A percentile compares a stretch with the other conserved stretches of the same genome.
Conservation (phyloP, 1,139 yeast genomes). For the Debaryomycetaceae sp. region DNA sequence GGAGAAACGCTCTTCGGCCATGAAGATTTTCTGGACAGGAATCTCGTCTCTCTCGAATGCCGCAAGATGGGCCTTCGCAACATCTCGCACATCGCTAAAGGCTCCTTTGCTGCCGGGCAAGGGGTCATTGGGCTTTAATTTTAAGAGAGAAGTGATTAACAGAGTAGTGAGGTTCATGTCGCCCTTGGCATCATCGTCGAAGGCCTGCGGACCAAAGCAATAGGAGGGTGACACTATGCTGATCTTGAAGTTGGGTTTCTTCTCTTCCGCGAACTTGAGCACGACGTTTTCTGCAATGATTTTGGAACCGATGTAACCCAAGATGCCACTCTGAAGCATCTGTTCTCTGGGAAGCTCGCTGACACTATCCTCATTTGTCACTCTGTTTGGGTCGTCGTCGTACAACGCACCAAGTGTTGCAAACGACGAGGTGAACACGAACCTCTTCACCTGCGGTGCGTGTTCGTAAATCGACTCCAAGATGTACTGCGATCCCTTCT, state of each 20-base stretch:
- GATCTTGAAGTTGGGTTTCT: constrained; percentile 33
- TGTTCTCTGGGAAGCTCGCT: constrained; percentile 16
- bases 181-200: constrained; percentile 19
- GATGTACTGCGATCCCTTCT: constrained; percentile 35
- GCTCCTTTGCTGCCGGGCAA: constrained; percentile 19
- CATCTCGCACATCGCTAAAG: constrained; percentile 37
- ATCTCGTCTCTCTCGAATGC: constrained; percentile 25
- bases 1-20: constrained; percentile 12
- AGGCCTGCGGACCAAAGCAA: constrained; percentile 45
- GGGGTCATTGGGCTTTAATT: constrained; percentile 5
- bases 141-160: constrained; percentile 19
- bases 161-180: constrained; percentile 32
- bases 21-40: constrained; percentile 18
- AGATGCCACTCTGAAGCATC: constrained; percentile 20
- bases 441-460: constrained; percentile 25
- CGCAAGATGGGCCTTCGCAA: constrained; percentile 31
- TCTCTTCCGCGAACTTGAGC: constrained; percentile 27
- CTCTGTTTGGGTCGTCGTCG: constrained; percentile 3
- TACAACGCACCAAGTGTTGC: constrained; percentile 12
- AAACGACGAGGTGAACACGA: constrained; percentile 40
- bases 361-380: constrained; percentile 1
- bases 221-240: constrained; percentile 45
- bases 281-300: constrained; percentile 45
- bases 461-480: constrained; percentile 22
- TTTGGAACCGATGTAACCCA: constrained; percentile 49